Conservation (phyloP, 306 rosid genomes). For the Pyrus pyrifolia region DNA sequence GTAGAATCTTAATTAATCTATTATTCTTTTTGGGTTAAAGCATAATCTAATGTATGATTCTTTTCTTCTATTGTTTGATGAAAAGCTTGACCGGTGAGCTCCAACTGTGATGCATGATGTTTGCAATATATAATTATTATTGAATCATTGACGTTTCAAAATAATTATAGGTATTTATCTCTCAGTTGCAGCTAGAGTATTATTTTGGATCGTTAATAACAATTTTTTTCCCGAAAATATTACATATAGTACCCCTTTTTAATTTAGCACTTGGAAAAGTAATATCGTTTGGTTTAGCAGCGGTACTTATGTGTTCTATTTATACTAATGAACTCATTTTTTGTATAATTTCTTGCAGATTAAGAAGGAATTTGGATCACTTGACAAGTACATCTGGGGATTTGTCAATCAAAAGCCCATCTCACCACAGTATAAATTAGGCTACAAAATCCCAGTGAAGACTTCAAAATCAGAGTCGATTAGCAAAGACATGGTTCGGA, state of each 20-base stretch:
- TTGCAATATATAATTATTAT: not conserved
- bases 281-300: not conserved
- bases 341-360: conserved; percentile 34
- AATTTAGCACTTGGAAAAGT: conserved; percentile 11
- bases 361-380: conserved; percentile 68
- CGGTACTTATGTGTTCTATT: not conserved
- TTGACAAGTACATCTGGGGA: conserved; percentile 85
- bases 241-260: conserved; percentile 5
- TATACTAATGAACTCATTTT: not conserved
- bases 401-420: conserved; percentile 80
- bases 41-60: not conserved
- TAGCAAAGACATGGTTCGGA: conserved; percentile 92
- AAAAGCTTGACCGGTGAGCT: conserved; percentile 27
- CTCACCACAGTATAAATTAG: conserved; percentile 78
- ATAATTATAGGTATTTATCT: not conserved
- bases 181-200: not conserved
- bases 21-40: not conserved
- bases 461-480: conserved; percentile 95
- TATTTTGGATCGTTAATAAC: not conserved
- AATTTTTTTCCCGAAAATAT: not conserved
- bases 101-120: conserved; percentile 14
- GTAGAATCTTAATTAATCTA: not conserved
- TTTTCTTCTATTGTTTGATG: conserved; percentile 16
- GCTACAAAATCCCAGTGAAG: conserved; percentile 87
- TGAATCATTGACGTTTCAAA: not conserved